A percentile compares a stretch with the other conserved stretches of the same genome.
These are phyloP conservation scores for Dicorynia guianensis DNA, from an alignment of 306 rosid species.

Conservation along the genomic window DNA sequence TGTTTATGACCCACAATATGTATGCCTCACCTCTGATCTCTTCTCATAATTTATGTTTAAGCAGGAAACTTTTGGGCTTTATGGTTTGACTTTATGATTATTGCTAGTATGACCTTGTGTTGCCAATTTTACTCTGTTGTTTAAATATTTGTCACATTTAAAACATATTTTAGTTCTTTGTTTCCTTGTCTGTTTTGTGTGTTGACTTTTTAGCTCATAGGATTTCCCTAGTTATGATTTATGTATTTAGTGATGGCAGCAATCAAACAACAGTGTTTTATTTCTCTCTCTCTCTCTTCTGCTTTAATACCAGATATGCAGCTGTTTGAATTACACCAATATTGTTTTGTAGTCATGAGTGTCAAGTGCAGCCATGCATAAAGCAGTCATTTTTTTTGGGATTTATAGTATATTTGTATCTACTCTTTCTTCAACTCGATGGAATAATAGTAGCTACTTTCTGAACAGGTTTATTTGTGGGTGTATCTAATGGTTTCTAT, in stretches of 20 bases:
- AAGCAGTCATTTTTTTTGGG: background rate
- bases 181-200: conserved; percentile 17
- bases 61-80: background rate
- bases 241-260: background rate
- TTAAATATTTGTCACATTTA: conserved; percentile 11
- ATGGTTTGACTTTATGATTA: background rate
- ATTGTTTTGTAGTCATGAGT: conserved; percentile 20
- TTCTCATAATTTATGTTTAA: background rate
- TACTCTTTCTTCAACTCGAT: conserved; percentile 14
- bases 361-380: background rate
- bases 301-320: conserved; percentile 1
- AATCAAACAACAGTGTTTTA: background rate
- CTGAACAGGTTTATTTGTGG: conserved; percentile 8
- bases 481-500: conserved; percentile 16
- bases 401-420: background rate
- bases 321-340: conserved; percentile 10
- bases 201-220: conserved; percentile 9
- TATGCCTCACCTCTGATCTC: background rate
- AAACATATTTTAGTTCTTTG: background rate
- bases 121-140: background rate
- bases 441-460: background rate
- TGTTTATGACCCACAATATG: conserved; percentile 6
- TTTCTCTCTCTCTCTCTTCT: background rate
- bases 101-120: background rate
- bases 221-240: background rate